Percentiles rank a stretch among this genome's conserved stretches.
These are phyloP conservation scores for Cylindrotheca closterium DNA, from an alignment of 108 stramenopile species.

Conservation along the genomic window DNA sequence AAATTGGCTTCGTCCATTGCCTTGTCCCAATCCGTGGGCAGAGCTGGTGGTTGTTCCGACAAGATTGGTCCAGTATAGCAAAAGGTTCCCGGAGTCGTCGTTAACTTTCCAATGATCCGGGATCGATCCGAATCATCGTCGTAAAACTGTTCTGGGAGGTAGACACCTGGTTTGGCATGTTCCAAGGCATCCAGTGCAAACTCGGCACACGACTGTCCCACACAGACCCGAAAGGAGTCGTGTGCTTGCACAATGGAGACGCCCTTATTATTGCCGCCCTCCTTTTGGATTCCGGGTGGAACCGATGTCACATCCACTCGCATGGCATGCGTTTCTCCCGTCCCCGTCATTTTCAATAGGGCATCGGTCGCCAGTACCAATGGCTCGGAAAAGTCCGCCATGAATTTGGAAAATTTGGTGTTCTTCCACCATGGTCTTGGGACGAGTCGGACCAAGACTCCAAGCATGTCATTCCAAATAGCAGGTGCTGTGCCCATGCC, in stretches of 20 bases:
- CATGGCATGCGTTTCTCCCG: slow-evolving; percentile 70
- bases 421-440: slow-evolving; percentile 56
- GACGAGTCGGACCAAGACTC: slow-evolving; percentile 44
- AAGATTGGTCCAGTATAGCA: slow-evolving; percentile 44
- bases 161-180: slow-evolving; percentile 38
- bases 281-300: background rate
- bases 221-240: slow-evolving; percentile 60
- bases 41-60: background rate
- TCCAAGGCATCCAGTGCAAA: slow-evolving; percentile 54
- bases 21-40: background rate
- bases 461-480: slow-evolving; percentile 63
- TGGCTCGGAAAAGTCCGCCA: slow-evolving; percentile 66
- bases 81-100: slow-evolving; percentile 56
- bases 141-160: slow-evolving; percentile 53
- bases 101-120: slow-evolving; percentile 43
- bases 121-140: slow-evolving; percentile 20
- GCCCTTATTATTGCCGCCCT: background rate
- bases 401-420: slow-evolving; percentile 43
- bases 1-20: slow-evolving; percentile 7
- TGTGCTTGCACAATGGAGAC: slow-evolving; percentile 56
- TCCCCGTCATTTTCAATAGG: slow-evolving; percentile 19
- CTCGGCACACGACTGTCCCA: slow-evolving; percentile 63
- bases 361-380: slow-evolving; percentile 44
- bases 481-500: slow-evolving; percentile 70
- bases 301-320: slow-evolving; percentile 51